Evolutionary conservation across 768 basidiomycete genomes (phyloP).

Genomic region (Tubosaeta brunneosetosa): DNA sequence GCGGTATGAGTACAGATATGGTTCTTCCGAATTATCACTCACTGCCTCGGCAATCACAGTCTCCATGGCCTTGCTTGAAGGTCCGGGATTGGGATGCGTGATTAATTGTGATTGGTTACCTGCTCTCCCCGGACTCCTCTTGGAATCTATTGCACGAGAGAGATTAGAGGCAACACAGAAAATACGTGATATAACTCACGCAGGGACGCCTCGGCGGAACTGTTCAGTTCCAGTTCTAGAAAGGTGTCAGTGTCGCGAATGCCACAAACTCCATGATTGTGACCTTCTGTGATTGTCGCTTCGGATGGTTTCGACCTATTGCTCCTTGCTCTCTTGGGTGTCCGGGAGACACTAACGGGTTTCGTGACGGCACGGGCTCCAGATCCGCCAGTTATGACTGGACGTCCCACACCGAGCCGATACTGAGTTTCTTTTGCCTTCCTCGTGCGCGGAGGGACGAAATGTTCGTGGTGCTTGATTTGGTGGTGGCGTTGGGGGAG

Average conservation of each 20-base stretch:
- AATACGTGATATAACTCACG: conserved; percentile 12
- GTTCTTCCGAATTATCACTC: conserved; percentile 9
- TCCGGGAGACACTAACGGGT: conserved; percentile 47
- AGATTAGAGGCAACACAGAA: neutral
- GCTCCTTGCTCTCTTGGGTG: conserved; percentile 42
- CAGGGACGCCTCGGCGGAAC: neutral
- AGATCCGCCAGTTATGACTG: conserved; percentile 57
- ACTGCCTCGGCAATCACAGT: conserved; percentile 26
- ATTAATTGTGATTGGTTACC: conserved; percentile 4
- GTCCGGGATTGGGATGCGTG: neutral
- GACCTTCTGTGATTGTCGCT: conserved; percentile 56
- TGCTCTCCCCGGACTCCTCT: conserved; percentile 1
- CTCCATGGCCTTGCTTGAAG: conserved; percentile 14
- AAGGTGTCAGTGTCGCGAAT: conserved; percentile 10
- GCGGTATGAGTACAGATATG: conserved; percentile 3
- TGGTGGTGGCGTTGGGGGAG: conserved; percentile 19
- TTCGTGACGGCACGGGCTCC: conserved; percentile 65
- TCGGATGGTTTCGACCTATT: conserved; percentile 50
- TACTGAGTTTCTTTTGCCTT: conserved; percentile 72
- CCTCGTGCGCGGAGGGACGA: conserved; percentile 41
- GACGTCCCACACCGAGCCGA: conserved; percentile 67
- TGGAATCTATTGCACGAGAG: conserved; percentile 2
- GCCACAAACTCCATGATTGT: neutral
- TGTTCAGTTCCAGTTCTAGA: conserved; percentile 26
- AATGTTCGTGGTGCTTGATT: conserved; percentile 12